Evolutionary conservation across 148 eudicot genomes (phyloP).

Genomic region (Beta vulgaris): DNA sequence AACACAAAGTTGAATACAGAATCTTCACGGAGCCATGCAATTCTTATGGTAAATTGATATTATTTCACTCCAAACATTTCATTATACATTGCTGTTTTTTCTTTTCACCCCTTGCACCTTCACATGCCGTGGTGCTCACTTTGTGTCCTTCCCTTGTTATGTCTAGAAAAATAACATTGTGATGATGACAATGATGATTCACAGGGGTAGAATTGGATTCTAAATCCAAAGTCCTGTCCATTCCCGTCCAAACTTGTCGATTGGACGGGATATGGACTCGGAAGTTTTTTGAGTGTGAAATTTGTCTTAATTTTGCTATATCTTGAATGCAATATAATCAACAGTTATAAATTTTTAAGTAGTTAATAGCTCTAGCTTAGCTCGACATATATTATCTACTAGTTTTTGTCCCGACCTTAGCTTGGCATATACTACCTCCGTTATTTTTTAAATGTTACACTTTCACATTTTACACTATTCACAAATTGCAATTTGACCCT

Average conservation of each 20-base stretch:
- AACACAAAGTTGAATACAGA: conserved; percentile 93
- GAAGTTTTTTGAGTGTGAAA: neutral
- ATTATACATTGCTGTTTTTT: neutral
- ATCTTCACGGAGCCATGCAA: conserved; percentile 95
- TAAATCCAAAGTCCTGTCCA: neutral
- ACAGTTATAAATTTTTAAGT: too few species aligned
- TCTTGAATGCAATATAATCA: neutral
- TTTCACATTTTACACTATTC: too few species aligned
- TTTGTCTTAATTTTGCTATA: too few species aligned
- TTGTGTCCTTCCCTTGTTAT: neutral
- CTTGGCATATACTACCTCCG: too few species aligned
- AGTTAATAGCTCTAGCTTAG: too few species aligned
- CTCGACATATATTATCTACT: too few species aligned
- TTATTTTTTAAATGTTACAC: too few species aligned
- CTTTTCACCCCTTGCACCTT: neutral
- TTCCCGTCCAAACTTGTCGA: neutral
- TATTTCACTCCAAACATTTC: neutral
- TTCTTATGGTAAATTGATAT: conserved; percentile 58
- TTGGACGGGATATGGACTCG: neutral
- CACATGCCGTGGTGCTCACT: neutral
- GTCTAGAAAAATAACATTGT: neutral
- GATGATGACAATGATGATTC: neutral
- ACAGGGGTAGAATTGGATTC: too few species aligned
- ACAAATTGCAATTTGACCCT: too few species aligned
- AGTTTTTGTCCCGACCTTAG: too few species aligned